Percentiles rank a stretch among this genome's conserved stretches.
These are phyloP conservation scores for Cynanchum wilfordii DNA, from an alignment of 257 asterid genomes.

Conservation along the genomic window DNA sequence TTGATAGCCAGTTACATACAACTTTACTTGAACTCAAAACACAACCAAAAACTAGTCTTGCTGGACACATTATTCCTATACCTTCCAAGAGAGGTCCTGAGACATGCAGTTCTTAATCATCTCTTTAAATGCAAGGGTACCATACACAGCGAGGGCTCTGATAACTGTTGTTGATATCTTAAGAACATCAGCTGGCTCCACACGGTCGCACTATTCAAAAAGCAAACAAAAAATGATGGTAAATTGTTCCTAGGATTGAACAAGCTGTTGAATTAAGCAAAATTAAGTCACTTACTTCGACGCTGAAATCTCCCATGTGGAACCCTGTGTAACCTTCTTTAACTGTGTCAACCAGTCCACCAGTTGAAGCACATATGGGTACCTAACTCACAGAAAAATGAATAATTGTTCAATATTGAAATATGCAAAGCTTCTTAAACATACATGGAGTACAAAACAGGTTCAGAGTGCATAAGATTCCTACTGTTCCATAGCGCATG, in stretches of 20 bases:
- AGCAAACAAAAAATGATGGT: neutral
- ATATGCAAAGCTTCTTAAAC: neutral
- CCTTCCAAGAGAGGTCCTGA: slow-evolving; percentile 97
- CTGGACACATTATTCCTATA: slow-evolving; percentile 8
- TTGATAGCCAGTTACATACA: neutral
- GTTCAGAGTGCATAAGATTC: slow-evolving; percentile 13
- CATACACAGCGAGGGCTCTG: slow-evolving; percentile 60
- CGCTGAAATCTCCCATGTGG: slow-evolving; percentile 91
- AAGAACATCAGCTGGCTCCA: slow-evolving; percentile 65
- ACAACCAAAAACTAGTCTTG: neutral
- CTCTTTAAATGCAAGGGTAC: slow-evolving; percentile 50
- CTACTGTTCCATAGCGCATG: slow-evolving; percentile 97
- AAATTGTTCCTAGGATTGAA: neutral
- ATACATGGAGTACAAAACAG: neutral
- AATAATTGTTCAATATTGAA: neutral
- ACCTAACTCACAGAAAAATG: slow-evolving; percentile 37
- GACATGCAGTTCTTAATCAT: slow-evolving; percentile 87
- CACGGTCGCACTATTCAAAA: slow-evolving; percentile 53
- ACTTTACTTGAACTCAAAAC: neutral
- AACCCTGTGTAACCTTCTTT: slow-evolving; percentile 85
- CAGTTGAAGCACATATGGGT: slow-evolving; percentile 89
- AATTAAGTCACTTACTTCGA: slow-evolving; percentile 43
- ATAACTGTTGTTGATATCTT: slow-evolving; percentile 57
- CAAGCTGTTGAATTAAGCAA: neutral
- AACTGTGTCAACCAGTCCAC: slow-evolving; percentile 96